Evolutionary conservation across 345 rosid genomes (phyloP), one percentile per base, ranked within the genome.

Genomic region (Eucalyptus marginata): DNA sequence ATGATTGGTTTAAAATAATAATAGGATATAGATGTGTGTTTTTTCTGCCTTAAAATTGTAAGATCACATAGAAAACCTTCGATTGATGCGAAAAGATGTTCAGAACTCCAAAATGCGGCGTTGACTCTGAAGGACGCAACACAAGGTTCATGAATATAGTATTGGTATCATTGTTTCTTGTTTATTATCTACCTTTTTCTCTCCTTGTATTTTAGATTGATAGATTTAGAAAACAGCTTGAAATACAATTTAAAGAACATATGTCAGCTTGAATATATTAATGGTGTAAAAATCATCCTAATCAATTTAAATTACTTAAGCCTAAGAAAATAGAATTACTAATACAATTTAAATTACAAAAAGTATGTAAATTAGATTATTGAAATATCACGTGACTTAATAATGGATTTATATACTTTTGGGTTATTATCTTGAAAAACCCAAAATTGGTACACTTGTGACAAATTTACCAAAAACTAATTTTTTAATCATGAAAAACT

Each of bases 371-470:
- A 5, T 33, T 31, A 8, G 43, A 31, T 68, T 68, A 20, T 68
- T 68, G 80, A 68, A 68, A 9, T 68, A 33, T 68, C 24, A 10
- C 1, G 1, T 31, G 80, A 11, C 43, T 33, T 33, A 40, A 68
- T 16, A 17, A 17, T 33, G 18, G 43, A 36, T 68, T 8, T 33
- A 33, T 17, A 33, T 15, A 5, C 80, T 17, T 5, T 68, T 68
- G 10, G 10, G 3, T 4, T 17, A 5, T 7, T 52, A 52, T 0
- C 0, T 0, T 52, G 4, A 52, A 52, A 52, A 52, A 3, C 0
- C 54, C 0, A 0, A 52, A 18, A 52, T 0, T 7, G 4, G 4
- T 52, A 51, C 1, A 51, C 1, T 52, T 18, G 56, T 18, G 10
- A 18, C 2, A 52, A 52, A 18, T 52, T 52, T 18, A 1, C 2